Evolutionary conservation across 2,329 filamentous ascomycete genomes (phyloP).

Genomic region (Acrocalymma vagum): DNA sequence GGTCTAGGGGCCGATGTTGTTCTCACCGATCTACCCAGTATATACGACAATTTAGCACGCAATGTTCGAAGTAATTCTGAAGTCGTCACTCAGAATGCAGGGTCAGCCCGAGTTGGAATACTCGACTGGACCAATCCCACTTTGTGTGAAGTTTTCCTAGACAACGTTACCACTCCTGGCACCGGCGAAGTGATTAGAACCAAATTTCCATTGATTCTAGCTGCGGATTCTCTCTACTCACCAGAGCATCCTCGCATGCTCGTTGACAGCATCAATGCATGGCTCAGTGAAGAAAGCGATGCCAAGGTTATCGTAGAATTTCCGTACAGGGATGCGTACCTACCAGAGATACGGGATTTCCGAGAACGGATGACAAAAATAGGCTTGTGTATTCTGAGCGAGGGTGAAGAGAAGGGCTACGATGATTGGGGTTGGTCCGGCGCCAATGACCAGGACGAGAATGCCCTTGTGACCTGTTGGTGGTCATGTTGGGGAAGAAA

Average conservation of each 20-base stretch:
- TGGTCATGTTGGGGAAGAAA: constrained; percentile 67
- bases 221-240: constrained; percentile 88
- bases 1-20: constrained; percentile 72
- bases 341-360: constrained; percentile 71
- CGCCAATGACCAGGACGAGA: constrained; percentile 55
- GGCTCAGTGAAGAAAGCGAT: constrained; percentile 65
- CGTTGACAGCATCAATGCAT: constrained; percentile 72
- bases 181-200: constrained; percentile 16
- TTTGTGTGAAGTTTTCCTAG: constrained; percentile 43
- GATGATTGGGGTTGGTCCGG: constrained; percentile 73
- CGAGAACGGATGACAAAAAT: constrained; percentile 66
- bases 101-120: constrained; percentile 67
- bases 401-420: constrained; percentile 70
- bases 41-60: constrained; percentile 79
- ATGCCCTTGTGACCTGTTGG: constrained; percentile 70
- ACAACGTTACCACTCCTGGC: constrained; percentile 4
- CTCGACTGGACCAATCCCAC: constrained; percentile 77
- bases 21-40: constrained; percentile 85
- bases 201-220: constrained; percentile 71
- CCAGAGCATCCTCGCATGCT: constrained; percentile 81
- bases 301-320: constrained; percentile 81
- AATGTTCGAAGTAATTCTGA: constrained; percentile 74
- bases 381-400: constrained; percentile 62
- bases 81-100: constrained; percentile 63
- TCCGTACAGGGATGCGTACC: constrained; percentile 77